Conservation (phyloP, 2,329 filamentous ascomycete species). For the Calonectria pseudoreteaudii region DNA sequence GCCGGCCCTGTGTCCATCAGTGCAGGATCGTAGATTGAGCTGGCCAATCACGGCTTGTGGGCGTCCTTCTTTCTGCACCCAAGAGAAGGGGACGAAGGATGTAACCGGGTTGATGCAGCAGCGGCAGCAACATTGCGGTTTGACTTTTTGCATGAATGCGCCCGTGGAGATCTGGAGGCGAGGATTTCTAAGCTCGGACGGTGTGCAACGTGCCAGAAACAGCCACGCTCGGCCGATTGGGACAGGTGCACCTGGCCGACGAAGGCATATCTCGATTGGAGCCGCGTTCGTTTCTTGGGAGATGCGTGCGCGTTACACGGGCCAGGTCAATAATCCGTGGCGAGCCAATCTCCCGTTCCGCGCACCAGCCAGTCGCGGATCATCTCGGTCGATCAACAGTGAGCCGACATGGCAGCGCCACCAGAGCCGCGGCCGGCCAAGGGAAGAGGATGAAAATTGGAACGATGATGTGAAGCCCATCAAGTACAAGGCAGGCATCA, state of each 20-base stretch:
- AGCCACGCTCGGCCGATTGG: conserved; percentile 12
- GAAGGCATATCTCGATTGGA: conserved; percentile 13
- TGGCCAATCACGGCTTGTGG: background rate
- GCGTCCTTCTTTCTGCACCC: background rate
- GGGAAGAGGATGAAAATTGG: background rate
- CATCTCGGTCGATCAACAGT: conserved; percentile 7
- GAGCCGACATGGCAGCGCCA: conserved; percentile 12
- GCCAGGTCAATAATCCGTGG: conserved; percentile 1
- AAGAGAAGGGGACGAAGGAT: background rate
- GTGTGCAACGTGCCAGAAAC: conserved; percentile 10
- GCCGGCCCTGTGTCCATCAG: background rate
- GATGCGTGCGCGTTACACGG: conserved; percentile 24
- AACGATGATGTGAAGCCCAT: background rate
- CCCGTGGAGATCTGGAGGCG: conserved; percentile 4
- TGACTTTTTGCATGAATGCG: conserved; percentile 24
- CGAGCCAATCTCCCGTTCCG: conserved; percentile 15
- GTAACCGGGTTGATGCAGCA: conserved; percentile 14
- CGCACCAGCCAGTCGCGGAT: conserved; percentile 8
- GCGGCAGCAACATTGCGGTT: conserved; percentile 6
- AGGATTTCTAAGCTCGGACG: conserved; percentile 7
- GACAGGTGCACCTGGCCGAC: conserved; percentile 23
- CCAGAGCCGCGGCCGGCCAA: background rate
- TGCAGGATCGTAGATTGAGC: conserved; percentile 35
- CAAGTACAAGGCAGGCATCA: background rate
- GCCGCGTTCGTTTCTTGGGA: conserved; percentile 15